Percentiles rank a stretch among this genome's conserved stretches.
phyloP scores from a whole-genome alignment of 2,329 filamentous ascomycete genomes.

The Fusarium tjaetaba region DNA sequence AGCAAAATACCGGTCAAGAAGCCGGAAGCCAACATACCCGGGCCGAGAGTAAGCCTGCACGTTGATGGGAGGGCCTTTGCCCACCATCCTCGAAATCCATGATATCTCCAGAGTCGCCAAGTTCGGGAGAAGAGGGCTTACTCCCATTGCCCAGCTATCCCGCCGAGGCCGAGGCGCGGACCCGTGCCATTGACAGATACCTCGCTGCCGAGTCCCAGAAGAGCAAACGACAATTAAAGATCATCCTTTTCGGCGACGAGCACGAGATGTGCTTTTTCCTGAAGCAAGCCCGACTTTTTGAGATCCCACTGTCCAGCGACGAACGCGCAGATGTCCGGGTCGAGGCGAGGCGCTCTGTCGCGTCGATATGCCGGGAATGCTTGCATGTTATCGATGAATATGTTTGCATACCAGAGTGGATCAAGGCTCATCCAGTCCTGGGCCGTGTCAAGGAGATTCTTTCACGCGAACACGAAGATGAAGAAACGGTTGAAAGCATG shows the following conservation, averaged over 20 bases:
- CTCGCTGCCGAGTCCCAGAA: background rate
- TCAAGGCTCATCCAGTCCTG: background rate
- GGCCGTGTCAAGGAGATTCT: background rate
- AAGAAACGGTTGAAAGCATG: background rate
- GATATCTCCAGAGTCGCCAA: background rate
- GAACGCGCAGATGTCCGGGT: fast-evolving
- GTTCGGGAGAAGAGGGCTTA: fast-evolving
- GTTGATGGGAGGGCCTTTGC: background rate
- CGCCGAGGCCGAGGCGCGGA: background rate
- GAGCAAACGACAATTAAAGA: background rate
- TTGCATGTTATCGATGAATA: background rate
- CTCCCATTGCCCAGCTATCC: background rate
- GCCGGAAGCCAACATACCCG: too few species aligned
- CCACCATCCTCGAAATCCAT: too few species aligned
- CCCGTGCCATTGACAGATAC: background rate
- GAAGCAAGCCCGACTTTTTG: background rate
- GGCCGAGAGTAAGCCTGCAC: background rate
- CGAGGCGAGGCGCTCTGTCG: background rate
- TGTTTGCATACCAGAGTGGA: background rate
- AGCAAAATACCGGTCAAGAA: too few species aligned
- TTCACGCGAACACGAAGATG: too few species aligned
- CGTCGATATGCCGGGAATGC: background rate
- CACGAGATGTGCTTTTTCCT: background rate
- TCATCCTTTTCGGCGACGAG: background rate
- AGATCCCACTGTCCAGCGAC: background rate